Base-by-base conservation (phyloP, 2,329 filamentous ascomycete species). In the Fusarium dimerum region DNA sequence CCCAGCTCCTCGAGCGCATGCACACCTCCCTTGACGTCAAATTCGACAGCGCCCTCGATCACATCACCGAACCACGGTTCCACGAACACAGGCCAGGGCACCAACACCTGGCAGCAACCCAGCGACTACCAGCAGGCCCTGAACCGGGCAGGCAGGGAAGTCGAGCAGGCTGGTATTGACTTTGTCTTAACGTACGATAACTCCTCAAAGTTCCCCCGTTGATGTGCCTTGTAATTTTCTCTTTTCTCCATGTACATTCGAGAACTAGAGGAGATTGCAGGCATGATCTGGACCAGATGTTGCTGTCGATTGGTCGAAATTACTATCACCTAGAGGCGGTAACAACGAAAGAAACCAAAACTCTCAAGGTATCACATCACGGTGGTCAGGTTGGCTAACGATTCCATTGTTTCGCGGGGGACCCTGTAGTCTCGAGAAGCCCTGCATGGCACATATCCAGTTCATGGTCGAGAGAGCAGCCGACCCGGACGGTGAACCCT, bases 361-460 rank as follows among this genome's bases (percentile, higher is more conserved):
- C 7, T 26, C 7, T 26, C 82, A 78, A 63, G 76, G 81, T 67
- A 81, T 77, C 76, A 49, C 48, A 52, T 44, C 17, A 42, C 40
- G 39, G 40, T 39, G 43, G 46, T 64, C 67, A 56, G 66, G 60
- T 66, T 67, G 66, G 71, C 72, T 83, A 74, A 78, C 76, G 67
- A 69, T 70, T 68, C 65, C 68, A 68, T 63, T 66, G 68, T 70
- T 68, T 26, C 20, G 20, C 65, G 62, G 64, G 62, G 59, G 59
- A 52, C 72, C 60, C 64, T 81, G 80, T 88, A 89, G 82, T 69
- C 88, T 96, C 72, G 92, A 97, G 78, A 89, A 88, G 69, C 90
- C 92, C 47, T 97, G 94, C 78, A 95, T 96, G 83, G 86, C 92
- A 63, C 92, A 96, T 73, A 82, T 93, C 74, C 89, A 91, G 63